Conservation (phyloP, 2,329 filamentous ascomycete genomes). For the Colletotrichum godetiae region DNA sequence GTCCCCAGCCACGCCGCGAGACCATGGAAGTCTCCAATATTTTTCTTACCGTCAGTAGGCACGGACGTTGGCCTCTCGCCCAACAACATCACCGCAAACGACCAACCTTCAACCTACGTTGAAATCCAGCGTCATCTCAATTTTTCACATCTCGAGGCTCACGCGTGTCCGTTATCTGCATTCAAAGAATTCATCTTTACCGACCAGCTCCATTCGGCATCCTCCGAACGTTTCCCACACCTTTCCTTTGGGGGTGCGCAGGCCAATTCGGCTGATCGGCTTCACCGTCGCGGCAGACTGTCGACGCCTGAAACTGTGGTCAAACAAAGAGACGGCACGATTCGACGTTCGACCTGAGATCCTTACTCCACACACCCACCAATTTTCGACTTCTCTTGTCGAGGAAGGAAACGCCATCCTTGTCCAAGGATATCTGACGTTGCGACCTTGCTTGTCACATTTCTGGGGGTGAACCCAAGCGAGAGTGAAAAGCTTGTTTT, state of each 20-base stretch:
- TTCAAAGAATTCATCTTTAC: neutral
- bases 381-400: neutral
- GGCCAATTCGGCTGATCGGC: constrained; percentile 16
- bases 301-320: constrained; percentile 31
- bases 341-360: neutral
- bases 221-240: neutral
- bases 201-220: neutral
- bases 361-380: neutral
- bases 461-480: neutral
- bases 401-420: neutral
- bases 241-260: neutral
- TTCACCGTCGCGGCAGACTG: constrained; percentile 12
- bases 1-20: constrained; percentile 20
- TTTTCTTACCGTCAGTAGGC: neutral
- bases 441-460: neutral
- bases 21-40: constrained; percentile 1
- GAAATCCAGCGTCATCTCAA: neutral
- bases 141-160: neutral
- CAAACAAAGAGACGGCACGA: constrained; percentile 20
- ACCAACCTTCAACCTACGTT: neutral
- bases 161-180: neutral
- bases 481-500: neutral
- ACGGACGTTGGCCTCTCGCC: neutral
- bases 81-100: neutral
- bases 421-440: neutral